Percentiles rank a stretch among this genome's conserved stretches.
These are phyloP conservation scores for Amoebophrya sp. DNA, from an alignment of 169 alveolate genomes.

Conservation along the genomic window DNA sequence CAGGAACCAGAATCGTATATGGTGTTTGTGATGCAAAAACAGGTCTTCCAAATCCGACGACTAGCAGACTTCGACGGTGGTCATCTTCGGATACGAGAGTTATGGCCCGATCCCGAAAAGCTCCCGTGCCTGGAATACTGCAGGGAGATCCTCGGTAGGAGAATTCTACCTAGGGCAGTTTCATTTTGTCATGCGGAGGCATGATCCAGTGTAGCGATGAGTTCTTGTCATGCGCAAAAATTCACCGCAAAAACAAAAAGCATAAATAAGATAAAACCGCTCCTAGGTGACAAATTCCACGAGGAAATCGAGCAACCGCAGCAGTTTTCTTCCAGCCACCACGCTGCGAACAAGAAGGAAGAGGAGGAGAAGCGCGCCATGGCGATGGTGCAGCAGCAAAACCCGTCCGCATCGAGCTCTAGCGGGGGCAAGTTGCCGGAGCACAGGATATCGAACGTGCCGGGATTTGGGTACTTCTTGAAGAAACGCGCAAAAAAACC, in stretches of 20 bases:
- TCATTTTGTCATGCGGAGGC: too few species aligned
- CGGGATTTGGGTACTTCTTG: not conserved
- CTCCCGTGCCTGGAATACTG: conserved; percentile 1
- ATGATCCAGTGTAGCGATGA: too few species aligned
- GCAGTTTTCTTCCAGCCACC: not conserved
- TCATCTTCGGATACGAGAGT: not conserved
- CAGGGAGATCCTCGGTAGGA: not conserved
- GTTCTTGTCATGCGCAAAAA: too few species aligned
- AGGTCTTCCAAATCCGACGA: not conserved
- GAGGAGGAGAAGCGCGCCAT: not conserved
- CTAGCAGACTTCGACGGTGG: not conserved
- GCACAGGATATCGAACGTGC: not conserved
- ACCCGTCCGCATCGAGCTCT: not conserved
- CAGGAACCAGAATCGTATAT: too few species aligned
- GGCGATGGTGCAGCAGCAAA: not conserved
- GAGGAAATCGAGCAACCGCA: not conserved
- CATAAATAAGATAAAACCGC: too few species aligned
- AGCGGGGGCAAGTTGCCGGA: not conserved
- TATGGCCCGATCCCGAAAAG: conserved; percentile 2
- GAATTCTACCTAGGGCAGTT: too few species aligned
- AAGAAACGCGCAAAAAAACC: not conserved
- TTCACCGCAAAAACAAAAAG: too few species aligned
- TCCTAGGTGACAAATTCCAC: not conserved
- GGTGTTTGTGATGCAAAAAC: too few species aligned
- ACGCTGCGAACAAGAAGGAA: not conserved